Base-by-base conservation (phyloP, 257 asterid species). In the Ligustrum vulgare region DNA sequence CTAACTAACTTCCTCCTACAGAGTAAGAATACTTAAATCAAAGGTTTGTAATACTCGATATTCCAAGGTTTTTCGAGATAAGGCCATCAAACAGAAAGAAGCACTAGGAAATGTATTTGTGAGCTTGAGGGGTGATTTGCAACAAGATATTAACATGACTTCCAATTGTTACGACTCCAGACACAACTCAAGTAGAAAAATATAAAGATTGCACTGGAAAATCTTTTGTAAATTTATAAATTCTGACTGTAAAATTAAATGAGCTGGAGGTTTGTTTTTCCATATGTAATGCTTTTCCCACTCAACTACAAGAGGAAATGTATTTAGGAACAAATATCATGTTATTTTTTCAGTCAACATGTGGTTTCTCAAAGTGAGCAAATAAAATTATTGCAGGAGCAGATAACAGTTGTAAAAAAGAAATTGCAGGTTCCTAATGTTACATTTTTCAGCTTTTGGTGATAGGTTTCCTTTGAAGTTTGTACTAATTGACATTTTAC, bases 141-240 rank as follows among this genome's bases (percentile, higher is more conserved):
- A 89, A 69, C 93, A 74, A 87, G 97, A 78, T 97, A 89, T 51
- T 97, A 93, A 37, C 97, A 94, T 37, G 96, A 90, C 76, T 85
- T 86, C 18, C 92, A 86, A 76, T 56, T 84, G 80, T 74, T 63
- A 41, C 91, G 82, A 66, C 96, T 85, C 64, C 86, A 88, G 83
- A 75, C 79, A 79, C 86, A 43, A 79, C 81, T 37, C 93, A 95
- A 56, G 81, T 91, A 34, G 85, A 67, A 31, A 87, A 81, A 78
- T 89, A 82, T 79, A 91, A 81, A 72, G 99, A 95, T 78, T 66
- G 72, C 75, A 70, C 89, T 63, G 97, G 90, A 78, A 83, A 87
- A 80, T 85, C 89, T 23, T 25, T 49, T 47, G 89, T 86, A 15
- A 83, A 82, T 74, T 80, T 95, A 74, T 92, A 87, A 8, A 80